These are phyloP conservation scores for Pestalotiopsis sp. DNA, from an alignment of 2,329 filamentous ascomycete species.

Conservation along the genomic window DNA sequence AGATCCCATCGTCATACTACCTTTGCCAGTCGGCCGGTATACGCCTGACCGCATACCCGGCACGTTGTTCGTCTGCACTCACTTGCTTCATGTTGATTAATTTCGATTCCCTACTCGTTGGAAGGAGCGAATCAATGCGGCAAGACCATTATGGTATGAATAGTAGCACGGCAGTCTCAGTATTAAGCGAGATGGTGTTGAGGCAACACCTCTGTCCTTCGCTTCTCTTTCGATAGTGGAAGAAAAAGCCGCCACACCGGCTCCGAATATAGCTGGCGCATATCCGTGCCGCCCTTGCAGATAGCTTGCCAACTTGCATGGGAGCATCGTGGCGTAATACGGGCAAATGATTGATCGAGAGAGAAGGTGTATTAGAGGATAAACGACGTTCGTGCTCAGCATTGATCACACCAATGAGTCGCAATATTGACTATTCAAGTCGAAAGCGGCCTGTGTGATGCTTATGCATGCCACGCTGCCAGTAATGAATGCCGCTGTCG, in stretches of 20 bases:
- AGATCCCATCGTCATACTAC: not conserved
- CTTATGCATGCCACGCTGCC: not conserved
- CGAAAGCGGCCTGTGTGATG: not conserved
- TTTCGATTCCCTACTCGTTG: not conserved
- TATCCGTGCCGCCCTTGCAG: slow-evolving; percentile 5
- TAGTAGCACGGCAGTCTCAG: not conserved
- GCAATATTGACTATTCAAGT: not conserved
- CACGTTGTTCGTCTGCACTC: not conserved
- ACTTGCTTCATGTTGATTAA: not conserved
- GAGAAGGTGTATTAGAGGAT: not conserved
- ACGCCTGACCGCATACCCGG: not conserved
- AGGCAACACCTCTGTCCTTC: not conserved
- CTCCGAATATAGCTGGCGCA: not conserved
- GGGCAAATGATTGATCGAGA: slow-evolving; percentile 7
- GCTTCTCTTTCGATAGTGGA: not conserved
- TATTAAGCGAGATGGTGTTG: not conserved
- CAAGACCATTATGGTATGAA: not conserved
- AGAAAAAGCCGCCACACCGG: not conserved
- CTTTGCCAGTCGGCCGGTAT: not conserved
- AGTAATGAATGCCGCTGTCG: not conserved
- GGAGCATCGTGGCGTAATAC: slow-evolving; percentile 4
- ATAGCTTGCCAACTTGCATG: not conserved
- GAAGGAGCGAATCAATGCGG: not conserved
- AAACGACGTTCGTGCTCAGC: not conserved
- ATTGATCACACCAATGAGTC: not conserved